These are phyloP conservation scores for Tricholoma sp. DNA, from an alignment of 768 basidiomycete genomes.

Conservation along the genomic window DNA sequence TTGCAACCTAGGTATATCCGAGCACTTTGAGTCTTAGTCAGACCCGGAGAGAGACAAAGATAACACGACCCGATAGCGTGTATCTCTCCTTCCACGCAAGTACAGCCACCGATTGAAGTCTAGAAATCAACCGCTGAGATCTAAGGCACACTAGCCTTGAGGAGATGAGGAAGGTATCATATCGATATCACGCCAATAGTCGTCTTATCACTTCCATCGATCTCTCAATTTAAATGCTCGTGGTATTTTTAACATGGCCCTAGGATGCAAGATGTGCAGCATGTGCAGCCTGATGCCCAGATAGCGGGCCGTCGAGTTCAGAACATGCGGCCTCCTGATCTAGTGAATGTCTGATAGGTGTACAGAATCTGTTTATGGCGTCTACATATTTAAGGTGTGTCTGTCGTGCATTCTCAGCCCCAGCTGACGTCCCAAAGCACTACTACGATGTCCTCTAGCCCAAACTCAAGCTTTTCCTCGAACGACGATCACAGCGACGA, in stretches of 20 bases:
- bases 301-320: slow-evolving; percentile 22
- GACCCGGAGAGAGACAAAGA: too few relatives aligned
- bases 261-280: slow-evolving; percentile 29
- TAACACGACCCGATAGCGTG: too few relatives aligned
- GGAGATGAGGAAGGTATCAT: too few relatives aligned
- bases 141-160: too few relatives aligned
- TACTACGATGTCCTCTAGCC: neutral
- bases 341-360: neutral
- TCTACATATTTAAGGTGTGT: neutral
- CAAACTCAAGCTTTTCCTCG: neutral
- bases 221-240: neutral
- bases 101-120: too few relatives aligned
- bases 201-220: neutral
- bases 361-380: neutral
- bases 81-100: too few relatives aligned
- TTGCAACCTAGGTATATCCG: too few relatives aligned
- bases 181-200: too few relatives aligned
- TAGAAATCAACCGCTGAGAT: too few relatives aligned
- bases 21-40: too few relatives aligned
- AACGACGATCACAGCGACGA: neutral
- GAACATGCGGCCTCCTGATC: neutral
- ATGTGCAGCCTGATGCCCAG: slow-evolving; percentile 55
- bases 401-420: neutral
- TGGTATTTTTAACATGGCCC: neutral
- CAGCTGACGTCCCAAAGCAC: neutral